Base-by-base conservation (phyloP, 2,329 filamentous ascomycete species). In the Cordyceps javanica region DNA sequence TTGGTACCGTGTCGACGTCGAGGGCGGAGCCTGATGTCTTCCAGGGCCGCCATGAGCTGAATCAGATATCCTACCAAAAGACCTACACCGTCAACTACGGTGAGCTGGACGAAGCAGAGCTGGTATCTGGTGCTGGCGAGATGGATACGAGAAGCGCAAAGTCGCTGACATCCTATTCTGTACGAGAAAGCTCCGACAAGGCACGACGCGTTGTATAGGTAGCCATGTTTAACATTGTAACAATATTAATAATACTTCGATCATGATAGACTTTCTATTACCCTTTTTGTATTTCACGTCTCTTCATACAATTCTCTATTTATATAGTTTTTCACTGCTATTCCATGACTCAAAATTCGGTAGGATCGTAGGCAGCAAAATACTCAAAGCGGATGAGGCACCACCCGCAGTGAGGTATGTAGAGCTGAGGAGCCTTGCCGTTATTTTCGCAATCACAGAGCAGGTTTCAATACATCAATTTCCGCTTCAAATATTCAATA, bases 61-160 rank as follows among this genome's bases (percentile, higher is more conserved):
- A 64, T 2, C 65, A 68, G 0, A 74, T 74, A 36, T 64, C 63
- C 1, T 70, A 66, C 36, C 63, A 73, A 10, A 72, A 68, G 38
- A 68, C 69, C 2, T 74, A 72, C 26, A 61, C 65, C 1, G 70
- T 74, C 0, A 69, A 73, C 32, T 73, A 67, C 34, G 68, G 64
- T 2, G 66, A 69, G 1, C 63, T 58, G 3, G 69, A 73, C 44
- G 70, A 73, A 51, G 62, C 64, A 1, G 64, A 66, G 13, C 55
- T 73, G n/a, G 68, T 73, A 1, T 30, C 34, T 1, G 56, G 65
- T 9, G 65, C 71, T 63, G 62, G 60, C 9, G 66, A 70, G 6
- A 52, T 51, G 39, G 55, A 58, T 14, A 39, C 30, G 38, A 52
- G 23, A 30, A 58, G 56, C 38, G 48, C 49, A 23, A 52, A 42